Conservation (phyloP, 176 grass and related monocot species). For the Oryza longistaminata region DNA sequence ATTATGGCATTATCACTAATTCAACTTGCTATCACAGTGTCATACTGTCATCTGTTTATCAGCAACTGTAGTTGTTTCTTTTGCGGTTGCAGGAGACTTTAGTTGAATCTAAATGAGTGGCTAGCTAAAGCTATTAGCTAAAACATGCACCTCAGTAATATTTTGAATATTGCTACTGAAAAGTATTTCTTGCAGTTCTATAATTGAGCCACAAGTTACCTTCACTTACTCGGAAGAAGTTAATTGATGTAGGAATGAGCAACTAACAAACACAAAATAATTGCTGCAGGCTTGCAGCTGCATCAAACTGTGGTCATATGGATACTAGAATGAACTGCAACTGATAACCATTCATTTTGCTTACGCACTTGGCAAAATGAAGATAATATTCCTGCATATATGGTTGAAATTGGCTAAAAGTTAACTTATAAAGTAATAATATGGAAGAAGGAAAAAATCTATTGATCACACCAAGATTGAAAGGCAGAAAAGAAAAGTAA, state of each 20-base stretch:
- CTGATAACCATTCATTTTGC: not conserved
- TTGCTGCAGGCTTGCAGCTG: slow-evolving; percentile 4
- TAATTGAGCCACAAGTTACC: slow-evolving; percentile 2
- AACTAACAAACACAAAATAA: slow-evolving; percentile 1
- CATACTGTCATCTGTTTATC: not conserved
- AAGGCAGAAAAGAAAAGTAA: not conserved
- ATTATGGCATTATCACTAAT: not conserved
- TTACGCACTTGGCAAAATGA: not conserved
- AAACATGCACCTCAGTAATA: not conserved
- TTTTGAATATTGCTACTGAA: not conserved
- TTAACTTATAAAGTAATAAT: not conserved
- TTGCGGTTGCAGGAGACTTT: not conserved
- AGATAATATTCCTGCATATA: slow-evolving; percentile 2
- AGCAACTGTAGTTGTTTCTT: not conserved
- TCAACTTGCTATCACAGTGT: not conserved
- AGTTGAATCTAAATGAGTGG: slow-evolving; percentile 4
- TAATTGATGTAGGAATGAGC: not conserved
- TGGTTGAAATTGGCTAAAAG: slow-evolving; percentile 8
- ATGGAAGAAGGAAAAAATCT: slow-evolving; percentile 4
- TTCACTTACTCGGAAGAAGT: not conserved
- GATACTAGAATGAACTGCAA: not conserved
- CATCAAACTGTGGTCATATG: not conserved
- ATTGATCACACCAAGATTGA: not conserved
- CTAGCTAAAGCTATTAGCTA: not conserved
- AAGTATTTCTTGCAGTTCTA: not conserved